Evolutionary conservation across 148 eudicot species (phyloP), one percentile per base, ranked within the genome.

Genomic region (Rhododendron williamsianum): DNA sequence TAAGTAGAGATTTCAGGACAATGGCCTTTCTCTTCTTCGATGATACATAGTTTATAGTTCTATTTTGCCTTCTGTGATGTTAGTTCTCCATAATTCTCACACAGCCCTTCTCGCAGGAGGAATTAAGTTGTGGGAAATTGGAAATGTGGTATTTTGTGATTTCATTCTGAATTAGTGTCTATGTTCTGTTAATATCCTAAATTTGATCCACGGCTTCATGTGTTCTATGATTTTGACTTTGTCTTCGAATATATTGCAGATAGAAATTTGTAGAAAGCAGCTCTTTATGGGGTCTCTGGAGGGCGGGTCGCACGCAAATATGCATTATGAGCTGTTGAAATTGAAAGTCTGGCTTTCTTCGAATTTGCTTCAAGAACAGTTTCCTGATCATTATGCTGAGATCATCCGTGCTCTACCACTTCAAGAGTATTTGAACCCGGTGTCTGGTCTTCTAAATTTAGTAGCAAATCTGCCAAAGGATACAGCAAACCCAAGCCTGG

Each of bases 261-360:
- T 95, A 82, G 96, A 97, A 88, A 84, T 93, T 72, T 88, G 90
- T 81, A 84, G 83, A 56, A 93, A 85, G 87, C 92, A 92, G 85
- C 90, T 89, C 36, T 95, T 95, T 81, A 86, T 90, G 83, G 91
- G 93, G 36, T 91, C 93, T 60, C 45, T 89, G 19, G 94, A 88
- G 87, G 92, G 89, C 52, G 45, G 82, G 77, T 87, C 95, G 83
- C 88, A 84, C 83, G 91, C 88, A 83, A 88, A 83, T 71, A 83
- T 87, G 85, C 88, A 76, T 81, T 87, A 88, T 82, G 93, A 92
- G 88, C 89, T 89, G 12, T 82, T 94, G 81, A 94, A 92, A 86
- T 85, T 95, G 71, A 92, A 91, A 88, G 91, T 92, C 45, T 92
- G 92, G 89, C 87, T 97, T 78, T 91, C 98, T 67, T 91, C 94